Evolutionary conservation across 495 filamentous ascomycete species (phyloP), one percentile per base, ranked within the genome.

Genomic region (Aspergillus sclerotioniger): DNA sequence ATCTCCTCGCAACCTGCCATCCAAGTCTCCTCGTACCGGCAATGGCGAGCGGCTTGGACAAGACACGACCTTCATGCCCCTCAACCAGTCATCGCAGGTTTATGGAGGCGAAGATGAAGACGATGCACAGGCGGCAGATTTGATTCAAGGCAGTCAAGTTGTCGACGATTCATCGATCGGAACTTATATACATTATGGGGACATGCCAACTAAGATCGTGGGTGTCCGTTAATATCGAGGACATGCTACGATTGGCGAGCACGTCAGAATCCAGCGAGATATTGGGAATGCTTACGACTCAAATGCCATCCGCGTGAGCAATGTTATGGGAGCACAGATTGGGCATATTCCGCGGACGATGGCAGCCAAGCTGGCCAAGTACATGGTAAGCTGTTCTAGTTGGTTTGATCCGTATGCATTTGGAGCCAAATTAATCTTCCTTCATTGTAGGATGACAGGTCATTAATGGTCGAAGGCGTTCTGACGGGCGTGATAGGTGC

Each of bases 221-320:
- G 92, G 92, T 6, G 79, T 91, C 12, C 80, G 87, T 51, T 96
- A 85, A 68, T 97, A 97, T 70, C 74, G 67, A 25, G 91, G 90
- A 6, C 66, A 82, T 56, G 90, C 89, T 3, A 90, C 82, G 4
- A 51, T 78, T 5, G 88, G 89, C 13, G 92, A 97, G 67, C 79
- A 83, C 56, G 87, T 94, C 1, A 60, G 90, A 28, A 65, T 89
- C 51, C 73, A 69, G 31, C 76, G 92, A 60, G 88, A 96, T 56
- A 87, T 90, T 3, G 54, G 64, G 12, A 97, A 97, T 60, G 62
- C 74, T 53, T 92, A 89, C 63, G 90, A 94, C 63, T 57, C 66
- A 3, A 95, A 95, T 75, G 91, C 91, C 3, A 89, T 96, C 50
- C 83, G 84, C 6, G 82, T 94, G 2, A 77, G 87, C 58, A 96